A percentile compares a stretch with the other conserved stretches of the same genome.
phyloP scores from a whole-genome alignment of 2,329 filamentous ascomycete genomes.

The Coleophoma crateriformis region DNA sequence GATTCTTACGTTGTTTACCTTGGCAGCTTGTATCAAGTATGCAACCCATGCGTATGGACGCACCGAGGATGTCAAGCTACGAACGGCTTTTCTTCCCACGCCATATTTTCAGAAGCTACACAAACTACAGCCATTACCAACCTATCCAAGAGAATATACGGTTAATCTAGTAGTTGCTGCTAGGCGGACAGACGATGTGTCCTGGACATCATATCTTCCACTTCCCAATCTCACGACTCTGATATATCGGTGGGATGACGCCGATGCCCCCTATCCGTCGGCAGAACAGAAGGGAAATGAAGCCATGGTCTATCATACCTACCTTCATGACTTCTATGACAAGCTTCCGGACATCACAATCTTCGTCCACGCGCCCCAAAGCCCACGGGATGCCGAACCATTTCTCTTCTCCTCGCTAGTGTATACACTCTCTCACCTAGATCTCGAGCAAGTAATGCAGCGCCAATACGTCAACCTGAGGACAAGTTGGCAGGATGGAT shows the following conservation, averaged over 20 bases:
- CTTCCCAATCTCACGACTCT: constrained; percentile 29
- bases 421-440: constrained; percentile 26
- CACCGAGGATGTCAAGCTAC: no score
- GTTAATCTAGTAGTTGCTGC: neutral
- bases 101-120: no score
- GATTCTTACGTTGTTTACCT: no score
- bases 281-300: constrained; percentile 56
- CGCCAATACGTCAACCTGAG: constrained; percentile 50
- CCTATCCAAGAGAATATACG: neutral
- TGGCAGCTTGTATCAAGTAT: no score
- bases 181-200: neutral
- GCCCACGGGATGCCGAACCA: constrained; percentile 27
- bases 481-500: constrained; percentile 47
- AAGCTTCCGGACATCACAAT: constrained; percentile 50
- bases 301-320: constrained; percentile 55
- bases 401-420: constrained; percentile 26
- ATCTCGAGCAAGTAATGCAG: constrained; percentile 32
- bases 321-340: constrained; percentile 57
- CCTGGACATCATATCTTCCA: constrained; percentile 22
- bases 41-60: no score
- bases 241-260: constrained; percentile 44
- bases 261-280: constrained; percentile 38
- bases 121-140: neutral
- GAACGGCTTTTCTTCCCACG: no score
- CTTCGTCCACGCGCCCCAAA: constrained; percentile 55